phyloP scores from a whole-genome alignment of 202 grass and related monocot species.

The Schoenoplectus tabernaemontani region DNA sequence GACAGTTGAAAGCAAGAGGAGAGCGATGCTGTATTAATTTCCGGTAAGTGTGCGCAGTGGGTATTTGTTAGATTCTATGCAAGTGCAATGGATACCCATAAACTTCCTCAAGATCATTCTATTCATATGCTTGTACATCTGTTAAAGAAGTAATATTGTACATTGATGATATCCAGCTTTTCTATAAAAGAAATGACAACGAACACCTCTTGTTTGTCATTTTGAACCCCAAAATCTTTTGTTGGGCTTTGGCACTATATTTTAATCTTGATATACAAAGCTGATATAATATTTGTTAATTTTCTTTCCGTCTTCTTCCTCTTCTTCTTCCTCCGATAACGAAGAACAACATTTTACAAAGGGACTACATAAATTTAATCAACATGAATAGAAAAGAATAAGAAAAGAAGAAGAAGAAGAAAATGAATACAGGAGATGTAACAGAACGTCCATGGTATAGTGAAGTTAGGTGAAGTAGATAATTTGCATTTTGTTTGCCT shows the following conservation, averaged over 20 bases:
- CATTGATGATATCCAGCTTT: neutral
- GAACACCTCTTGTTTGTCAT: neutral
- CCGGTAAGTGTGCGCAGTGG: neutral
- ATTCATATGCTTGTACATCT: neutral
- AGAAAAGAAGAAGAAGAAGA: neutral
- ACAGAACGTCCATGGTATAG: neutral
- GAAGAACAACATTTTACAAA: neutral
- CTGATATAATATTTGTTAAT: neutral
- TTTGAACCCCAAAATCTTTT: neutral
- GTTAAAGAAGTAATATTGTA: neutral
- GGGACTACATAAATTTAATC: neutral
- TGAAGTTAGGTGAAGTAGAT: conserved; percentile 1
- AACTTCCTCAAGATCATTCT: neutral
- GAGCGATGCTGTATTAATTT: neutral
- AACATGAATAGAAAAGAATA: neutral
- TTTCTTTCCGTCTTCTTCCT: neutral
- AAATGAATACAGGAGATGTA: neutral
- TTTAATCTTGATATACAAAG: neutral
- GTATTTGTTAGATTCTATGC: neutral
- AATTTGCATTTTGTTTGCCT: neutral
- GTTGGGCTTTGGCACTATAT: neutral
- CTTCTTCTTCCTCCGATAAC: neutral
- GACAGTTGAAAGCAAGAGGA: neutral
- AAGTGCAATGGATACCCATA: neutral
- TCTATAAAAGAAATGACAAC: neutral